A percentile compares a stretch with the other conserved stretches of the same genome.
These are phyloP conservation scores for Cyamopsis tetragonoloba DNA, from an alignment of 306 rosid genomes.

Conservation along the genomic window DNA sequence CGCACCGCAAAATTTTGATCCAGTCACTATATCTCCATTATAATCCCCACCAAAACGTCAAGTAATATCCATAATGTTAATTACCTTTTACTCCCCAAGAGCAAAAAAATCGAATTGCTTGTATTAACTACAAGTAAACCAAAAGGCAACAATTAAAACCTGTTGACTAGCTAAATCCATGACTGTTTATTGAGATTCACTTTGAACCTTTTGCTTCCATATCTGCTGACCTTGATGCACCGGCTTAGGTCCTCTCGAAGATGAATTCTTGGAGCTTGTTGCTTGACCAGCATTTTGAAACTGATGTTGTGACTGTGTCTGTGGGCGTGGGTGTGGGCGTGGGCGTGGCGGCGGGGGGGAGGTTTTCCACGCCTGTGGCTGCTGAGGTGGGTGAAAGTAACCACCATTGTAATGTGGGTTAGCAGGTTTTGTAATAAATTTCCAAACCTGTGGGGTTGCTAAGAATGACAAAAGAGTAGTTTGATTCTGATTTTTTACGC, in stretches of 20 bases:
- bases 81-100: not conserved
- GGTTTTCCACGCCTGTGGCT: constrained; percentile 21
- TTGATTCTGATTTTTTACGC: constrained; percentile 28
- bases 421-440: constrained; percentile 1
- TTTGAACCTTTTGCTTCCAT: constrained; percentile 49
- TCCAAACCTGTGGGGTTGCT: constrained; percentile 39
- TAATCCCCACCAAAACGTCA: constrained; percentile 3
- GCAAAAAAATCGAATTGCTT: constrained; percentile 10
- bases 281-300: constrained; percentile 19
- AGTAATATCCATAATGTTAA: not conserved
- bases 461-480: constrained; percentile 38
- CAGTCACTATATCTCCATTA: not conserved
- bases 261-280: constrained; percentile 17
- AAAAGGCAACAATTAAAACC: constrained; percentile 12
- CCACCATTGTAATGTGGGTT: constrained; percentile 19
- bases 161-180: constrained; percentile 5
- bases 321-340: not conserved
- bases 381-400: constrained; percentile 30
- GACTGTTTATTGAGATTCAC: not conserved
- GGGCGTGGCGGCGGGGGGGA: not conserved
- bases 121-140: constrained; percentile 2
- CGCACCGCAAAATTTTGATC: no score
- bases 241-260: constrained; percentile 22
- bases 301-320: constrained; percentile 5
- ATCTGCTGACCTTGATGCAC: constrained; percentile 36